These are phyloP conservation scores for Raphanus sativus DNA, from an alignment of 345 rosid species.

Conservation along the genomic window DNA sequence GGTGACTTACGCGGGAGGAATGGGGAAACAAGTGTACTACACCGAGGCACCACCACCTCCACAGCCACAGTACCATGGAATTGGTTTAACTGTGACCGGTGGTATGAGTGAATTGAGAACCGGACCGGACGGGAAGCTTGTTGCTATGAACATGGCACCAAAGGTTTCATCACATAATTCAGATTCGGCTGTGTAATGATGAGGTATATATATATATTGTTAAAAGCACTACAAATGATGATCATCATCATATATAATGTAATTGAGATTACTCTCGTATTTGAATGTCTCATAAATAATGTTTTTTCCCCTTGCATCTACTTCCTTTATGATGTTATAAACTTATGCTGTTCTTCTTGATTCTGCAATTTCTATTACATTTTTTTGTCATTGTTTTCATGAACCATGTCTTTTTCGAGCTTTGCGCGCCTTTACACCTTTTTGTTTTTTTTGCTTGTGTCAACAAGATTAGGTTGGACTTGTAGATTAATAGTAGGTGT, in stretches of 20 bases:
- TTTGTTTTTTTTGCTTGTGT: slow-evolving; percentile 4
- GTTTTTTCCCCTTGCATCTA: neutral
- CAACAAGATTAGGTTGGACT: slow-evolving; percentile 12
- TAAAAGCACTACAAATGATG: slow-evolving; percentile 5
- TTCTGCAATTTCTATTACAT: slow-evolving; percentile 12
- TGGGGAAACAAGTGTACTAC: slow-evolving; percentile 73
- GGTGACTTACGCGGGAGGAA: slow-evolving; percentile 52
- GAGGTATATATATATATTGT: slow-evolving; percentile 1
- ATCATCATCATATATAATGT: slow-evolving; percentile 10
- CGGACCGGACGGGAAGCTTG: slow-evolving; percentile 35
- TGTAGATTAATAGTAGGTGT: neutral
- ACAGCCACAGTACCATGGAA: slow-evolving; percentile 59
- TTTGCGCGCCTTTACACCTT: neutral
- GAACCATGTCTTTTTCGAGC: neutral
- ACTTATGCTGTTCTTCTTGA: slow-evolving; percentile 13
- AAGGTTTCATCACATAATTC: slow-evolving; percentile 35
- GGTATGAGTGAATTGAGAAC: slow-evolving; percentile 35
- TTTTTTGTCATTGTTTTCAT: neutral
- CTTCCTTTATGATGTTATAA: neutral
- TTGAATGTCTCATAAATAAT: slow-evolving; percentile 35
- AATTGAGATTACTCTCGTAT: slow-evolving; percentile 23
- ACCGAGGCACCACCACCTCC: slow-evolving; percentile 42
- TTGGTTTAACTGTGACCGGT: slow-evolving; percentile 45
- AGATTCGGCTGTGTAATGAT: slow-evolving; percentile 31
- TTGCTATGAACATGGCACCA: slow-evolving; percentile 26